phyloP scores from a whole-genome alignment of 306 rosid genomes.

The Cucumis hystrix region DNA sequence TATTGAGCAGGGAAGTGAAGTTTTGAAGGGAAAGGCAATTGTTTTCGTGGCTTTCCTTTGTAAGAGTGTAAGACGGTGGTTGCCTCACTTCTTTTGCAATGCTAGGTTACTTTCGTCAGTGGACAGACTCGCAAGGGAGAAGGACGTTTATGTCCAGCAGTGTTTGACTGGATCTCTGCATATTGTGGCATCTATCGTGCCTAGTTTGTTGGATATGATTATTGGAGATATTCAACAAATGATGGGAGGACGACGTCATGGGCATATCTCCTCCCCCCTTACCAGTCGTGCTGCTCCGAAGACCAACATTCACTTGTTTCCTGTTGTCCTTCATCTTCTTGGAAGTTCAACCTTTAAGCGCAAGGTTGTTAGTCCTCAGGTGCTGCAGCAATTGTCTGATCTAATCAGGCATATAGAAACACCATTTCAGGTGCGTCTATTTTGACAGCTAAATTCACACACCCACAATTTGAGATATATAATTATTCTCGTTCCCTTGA shows the following conservation, averaged over 20 bases:
- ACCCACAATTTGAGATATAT: not conserved
- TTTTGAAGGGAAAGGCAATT: conserved; percentile 80
- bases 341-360: conserved; percentile 74
- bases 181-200: conserved; percentile 61
- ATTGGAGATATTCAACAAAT: conserved; percentile 73
- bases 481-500: not conserved
- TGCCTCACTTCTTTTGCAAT: conserved; percentile 79
- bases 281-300: conserved; percentile 67
- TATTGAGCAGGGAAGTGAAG: conserved; percentile 87
- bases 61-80: conserved; percentile 83
- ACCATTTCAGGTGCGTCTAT: conserved; percentile 59
- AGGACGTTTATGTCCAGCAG: conserved; percentile 61
- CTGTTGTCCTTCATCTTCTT: conserved; percentile 91
- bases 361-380: conserved; percentile 60
- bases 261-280: conserved; percentile 63
- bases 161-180: conserved; percentile 68
- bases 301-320: conserved; percentile 67
- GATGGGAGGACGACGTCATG: conserved; percentile 90
- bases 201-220: conserved; percentile 69
- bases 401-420: conserved; percentile 64
- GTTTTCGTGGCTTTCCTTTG: conserved; percentile 75
- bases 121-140: conserved; percentile 86
- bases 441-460: conserved; percentile 1
- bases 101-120: conserved; percentile 73
- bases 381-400: conserved; percentile 71